Conservation (phyloP, 108 stramenopile species). For the Pseudonitzschia multiseries region DNA sequence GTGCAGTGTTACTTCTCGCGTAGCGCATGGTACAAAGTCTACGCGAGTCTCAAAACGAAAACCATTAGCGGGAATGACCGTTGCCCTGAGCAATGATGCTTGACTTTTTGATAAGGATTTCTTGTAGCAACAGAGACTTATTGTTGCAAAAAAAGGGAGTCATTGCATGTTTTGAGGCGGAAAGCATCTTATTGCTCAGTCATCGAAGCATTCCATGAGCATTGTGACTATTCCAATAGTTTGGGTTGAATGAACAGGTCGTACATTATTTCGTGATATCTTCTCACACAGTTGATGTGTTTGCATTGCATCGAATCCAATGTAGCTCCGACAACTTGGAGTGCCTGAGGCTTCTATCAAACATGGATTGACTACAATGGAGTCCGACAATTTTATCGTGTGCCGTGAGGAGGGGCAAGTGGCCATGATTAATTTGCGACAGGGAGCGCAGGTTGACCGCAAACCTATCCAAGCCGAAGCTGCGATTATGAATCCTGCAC, state of each 20-base stretch:
- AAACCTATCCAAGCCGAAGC: conserved; percentile 97
- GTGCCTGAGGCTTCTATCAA: conserved; percentile 89
- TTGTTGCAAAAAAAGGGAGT: neutral
- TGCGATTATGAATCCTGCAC: conserved; percentile 97
- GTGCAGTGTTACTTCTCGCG: conserved; percentile 1
- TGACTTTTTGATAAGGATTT: neutral
- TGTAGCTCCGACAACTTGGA: conserved; percentile 88
- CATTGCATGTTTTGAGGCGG: too few species aligned
- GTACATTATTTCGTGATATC: neutral
- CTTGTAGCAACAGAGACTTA: neutral
- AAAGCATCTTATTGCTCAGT: neutral
- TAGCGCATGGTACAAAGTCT: conserved; percentile 21
- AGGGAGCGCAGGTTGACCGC: conserved; percentile 87
- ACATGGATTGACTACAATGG: conserved; percentile 91
- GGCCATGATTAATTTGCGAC: conserved; percentile 92
- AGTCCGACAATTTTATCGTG: conserved; percentile 92
- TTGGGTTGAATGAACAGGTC: neutral
- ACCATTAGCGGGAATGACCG: conserved; percentile 35
- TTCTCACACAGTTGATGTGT: neutral
- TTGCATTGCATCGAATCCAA: neutral
- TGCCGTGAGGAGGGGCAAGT: conserved; percentile 88
- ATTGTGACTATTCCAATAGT: neutral
- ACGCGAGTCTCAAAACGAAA: conserved; percentile 12
- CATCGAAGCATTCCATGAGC: neutral
- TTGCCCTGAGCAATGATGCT: neutral